Percentiles rank a stretch among this genome's conserved stretches.
phyloP scores from a whole-genome alignment of 2,329 filamentous ascomycete genomes.

The Geosmithia flava region DNA sequence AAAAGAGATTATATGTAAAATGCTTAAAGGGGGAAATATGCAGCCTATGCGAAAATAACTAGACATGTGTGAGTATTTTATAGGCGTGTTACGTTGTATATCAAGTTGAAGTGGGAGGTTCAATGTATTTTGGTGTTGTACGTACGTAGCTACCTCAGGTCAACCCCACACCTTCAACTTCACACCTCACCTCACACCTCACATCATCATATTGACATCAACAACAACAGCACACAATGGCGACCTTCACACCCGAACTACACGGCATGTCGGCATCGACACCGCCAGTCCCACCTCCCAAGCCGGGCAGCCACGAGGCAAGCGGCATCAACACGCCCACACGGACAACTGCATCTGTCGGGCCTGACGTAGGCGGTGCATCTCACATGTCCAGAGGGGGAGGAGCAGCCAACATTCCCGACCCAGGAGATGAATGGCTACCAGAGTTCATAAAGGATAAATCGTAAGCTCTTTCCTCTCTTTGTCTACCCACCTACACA shows the following conservation, averaged over 20 bases:
- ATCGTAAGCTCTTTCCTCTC: slow-evolving; percentile 43
- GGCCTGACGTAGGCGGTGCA: not conserved
- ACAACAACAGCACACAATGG: slow-evolving; percentile 1
- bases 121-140: too few relatives aligned
- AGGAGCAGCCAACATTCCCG: slow-evolving; percentile 22
- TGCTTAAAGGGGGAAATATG: too few relatives aligned
- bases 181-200: not conserved
- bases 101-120: too few relatives aligned
- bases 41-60: too few relatives aligned
- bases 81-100: too few relatives aligned
- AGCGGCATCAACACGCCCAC: slow-evolving; percentile 56
- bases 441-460: slow-evolving; percentile 68
- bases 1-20: too few relatives aligned
- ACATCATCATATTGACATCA: not conserved
- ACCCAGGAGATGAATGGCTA: slow-evolving; percentile 65
- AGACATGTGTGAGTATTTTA: too few relatives aligned
- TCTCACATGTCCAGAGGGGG: slow-evolving; percentile 23
- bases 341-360: slow-evolving; percentile 11
- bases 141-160: too few relatives aligned
- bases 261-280: slow-evolving; percentile 11
- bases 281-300: slow-evolving; percentile 60
- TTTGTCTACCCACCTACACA: slow-evolving; percentile 7
- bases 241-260: slow-evolving; percentile 9
- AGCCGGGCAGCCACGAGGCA: slow-evolving; percentile 56
- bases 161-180: not conserved